phyloP scores from a whole-genome alignment of 805 yeast genomes.

The Ogataea naganishii region DNA sequence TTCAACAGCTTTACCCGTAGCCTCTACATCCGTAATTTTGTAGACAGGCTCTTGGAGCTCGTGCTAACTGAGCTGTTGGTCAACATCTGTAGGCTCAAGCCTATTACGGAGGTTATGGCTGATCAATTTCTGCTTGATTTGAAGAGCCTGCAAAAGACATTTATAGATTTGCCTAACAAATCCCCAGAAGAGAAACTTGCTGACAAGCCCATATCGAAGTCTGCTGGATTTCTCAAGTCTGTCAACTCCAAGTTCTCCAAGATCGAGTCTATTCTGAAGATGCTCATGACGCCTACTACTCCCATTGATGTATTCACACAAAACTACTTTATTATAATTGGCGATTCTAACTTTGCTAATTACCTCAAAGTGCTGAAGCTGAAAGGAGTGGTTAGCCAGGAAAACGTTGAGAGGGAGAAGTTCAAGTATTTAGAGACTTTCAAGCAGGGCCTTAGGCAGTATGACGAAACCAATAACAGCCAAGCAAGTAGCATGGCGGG shows the following conservation, averaged over 20 bases:
- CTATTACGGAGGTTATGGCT: conserved; percentile 59
- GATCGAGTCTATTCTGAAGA: conserved; percentile 59
- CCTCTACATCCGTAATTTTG: conserved; percentile 59
- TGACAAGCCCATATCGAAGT: conserved; percentile 14
- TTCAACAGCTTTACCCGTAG: conserved; percentile 58
- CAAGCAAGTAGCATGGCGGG: conserved; percentile 21
- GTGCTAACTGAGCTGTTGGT: conserved; percentile 46
- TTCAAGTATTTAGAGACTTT: conserved; percentile 31
- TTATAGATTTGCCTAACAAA: conserved; percentile 39
- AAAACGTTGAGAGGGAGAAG: conserved; percentile 25
- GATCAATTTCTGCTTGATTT: conserved; percentile 79
- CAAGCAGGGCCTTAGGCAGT: conserved; percentile 25
- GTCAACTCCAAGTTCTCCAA: conserved; percentile 15
- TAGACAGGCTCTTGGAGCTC: conserved; percentile 68
- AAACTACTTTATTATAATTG: conserved; percentile 56
- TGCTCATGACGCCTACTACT: conserved; percentile 52
- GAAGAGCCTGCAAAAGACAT: conserved; percentile 48
- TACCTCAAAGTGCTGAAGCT: conserved; percentile 56
- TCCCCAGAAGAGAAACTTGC: conserved; percentile 25
- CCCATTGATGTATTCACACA: conserved; percentile 60
- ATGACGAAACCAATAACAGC: conserved; percentile 15
- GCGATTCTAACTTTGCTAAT: conserved; percentile 54
- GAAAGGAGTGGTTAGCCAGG: conserved; percentile 36
- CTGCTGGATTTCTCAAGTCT: conserved; percentile 16
- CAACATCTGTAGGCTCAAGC: conserved; percentile 53